phyloP scores from a whole-genome alignment of 805 yeast species.

The Blastobotrys americana region DNA sequence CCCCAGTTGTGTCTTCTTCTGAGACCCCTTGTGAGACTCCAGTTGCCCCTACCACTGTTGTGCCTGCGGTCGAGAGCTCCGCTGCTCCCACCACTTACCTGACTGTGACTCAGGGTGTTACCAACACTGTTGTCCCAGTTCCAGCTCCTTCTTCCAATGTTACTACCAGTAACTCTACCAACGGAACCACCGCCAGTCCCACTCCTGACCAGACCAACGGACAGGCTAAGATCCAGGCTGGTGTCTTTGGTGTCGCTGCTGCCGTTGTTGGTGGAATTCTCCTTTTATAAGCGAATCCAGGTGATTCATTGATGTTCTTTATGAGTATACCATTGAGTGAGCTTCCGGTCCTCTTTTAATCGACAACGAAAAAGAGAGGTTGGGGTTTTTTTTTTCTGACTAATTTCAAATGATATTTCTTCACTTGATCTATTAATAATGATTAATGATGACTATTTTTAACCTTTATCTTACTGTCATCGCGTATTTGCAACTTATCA shows the following conservation, averaged over 20 bases:
- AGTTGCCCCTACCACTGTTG: constrained; percentile 5
- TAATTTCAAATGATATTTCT: no score
- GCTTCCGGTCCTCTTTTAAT: no score
- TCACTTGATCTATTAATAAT: background rate
- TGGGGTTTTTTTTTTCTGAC: background rate
- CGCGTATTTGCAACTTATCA: no score
- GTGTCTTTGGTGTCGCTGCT: constrained; percentile 13
- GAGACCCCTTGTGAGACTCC: constrained; percentile 4
- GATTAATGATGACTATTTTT: background rate
- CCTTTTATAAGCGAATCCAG: background rate
- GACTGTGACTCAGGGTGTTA: constrained; percentile 10
- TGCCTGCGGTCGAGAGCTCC: constrained; percentile 4
- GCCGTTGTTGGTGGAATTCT: constrained; percentile 8
- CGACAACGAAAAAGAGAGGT: no score
- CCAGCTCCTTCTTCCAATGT: constrained; percentile 9
- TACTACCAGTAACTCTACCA: constrained; percentile 3
- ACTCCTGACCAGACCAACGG: constrained; percentile 5
- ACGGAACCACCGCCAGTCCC: constrained; percentile 4
- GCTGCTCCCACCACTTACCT: constrained; percentile 10
- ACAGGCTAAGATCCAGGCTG: constrained; percentile 12
- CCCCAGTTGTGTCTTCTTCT: constrained; percentile 1
- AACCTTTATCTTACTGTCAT: no score
- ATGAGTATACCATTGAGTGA: background rate
- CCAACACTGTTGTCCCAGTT: constrained; percentile 12
- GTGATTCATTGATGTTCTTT: background rate